A percentile compares a stretch with the other conserved stretches of the same genome.
Conservation (phyloP, 352 stramenopile genomes). For the Phytophthora pluvialis region DNA sequence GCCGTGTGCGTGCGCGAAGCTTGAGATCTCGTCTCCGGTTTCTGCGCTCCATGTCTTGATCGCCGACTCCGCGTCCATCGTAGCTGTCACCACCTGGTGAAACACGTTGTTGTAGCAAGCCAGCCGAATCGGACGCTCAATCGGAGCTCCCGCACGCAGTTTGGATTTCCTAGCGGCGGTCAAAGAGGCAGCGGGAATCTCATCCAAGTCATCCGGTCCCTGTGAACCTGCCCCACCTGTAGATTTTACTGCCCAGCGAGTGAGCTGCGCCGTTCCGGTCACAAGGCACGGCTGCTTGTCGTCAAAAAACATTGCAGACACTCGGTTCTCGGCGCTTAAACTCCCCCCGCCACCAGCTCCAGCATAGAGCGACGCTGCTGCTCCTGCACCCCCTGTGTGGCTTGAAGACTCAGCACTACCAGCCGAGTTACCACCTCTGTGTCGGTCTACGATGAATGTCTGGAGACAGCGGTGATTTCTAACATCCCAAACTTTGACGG, state of each 20-base stretch:
- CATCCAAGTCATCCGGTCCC: slow-evolving; percentile 45
- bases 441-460: slow-evolving; percentile 69
- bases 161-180: slow-evolving; percentile 12
- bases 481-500: slow-evolving; percentile 87
- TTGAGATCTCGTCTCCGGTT: slow-evolving; percentile 83
- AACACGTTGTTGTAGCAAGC: slow-evolving; percentile 85
- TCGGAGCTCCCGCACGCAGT: slow-evolving; percentile 9
- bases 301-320: slow-evolving; percentile 74
- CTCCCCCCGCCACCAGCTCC: slow-evolving; percentile 40
- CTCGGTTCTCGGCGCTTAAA: slow-evolving; percentile 60
- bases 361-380: slow-evolving; percentile 32
- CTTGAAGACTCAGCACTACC: slow-evolving; percentile 7
- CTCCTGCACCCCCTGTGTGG: slow-evolving; percentile 2
- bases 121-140: slow-evolving; percentile 50
- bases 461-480: slow-evolving; percentile 82
- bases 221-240: slow-evolving; percentile 45
- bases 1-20: slow-evolving; percentile 74
- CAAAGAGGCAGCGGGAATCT: slow-evolving; percentile 26
- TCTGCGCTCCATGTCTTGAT: slow-evolving; percentile 90
- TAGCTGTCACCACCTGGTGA: slow-evolving; percentile 82
- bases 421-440: slow-evolving; percentile 18
- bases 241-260: slow-evolving; percentile 70
- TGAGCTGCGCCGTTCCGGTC: slow-evolving; percentile 73
- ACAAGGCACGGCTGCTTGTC: slow-evolving; percentile 68
- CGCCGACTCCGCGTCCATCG: slow-evolving; percentile 74